phyloP scores from a whole-genome alignment of 805 yeast species.

The Maudiozyma saulgeensis region DNA sequence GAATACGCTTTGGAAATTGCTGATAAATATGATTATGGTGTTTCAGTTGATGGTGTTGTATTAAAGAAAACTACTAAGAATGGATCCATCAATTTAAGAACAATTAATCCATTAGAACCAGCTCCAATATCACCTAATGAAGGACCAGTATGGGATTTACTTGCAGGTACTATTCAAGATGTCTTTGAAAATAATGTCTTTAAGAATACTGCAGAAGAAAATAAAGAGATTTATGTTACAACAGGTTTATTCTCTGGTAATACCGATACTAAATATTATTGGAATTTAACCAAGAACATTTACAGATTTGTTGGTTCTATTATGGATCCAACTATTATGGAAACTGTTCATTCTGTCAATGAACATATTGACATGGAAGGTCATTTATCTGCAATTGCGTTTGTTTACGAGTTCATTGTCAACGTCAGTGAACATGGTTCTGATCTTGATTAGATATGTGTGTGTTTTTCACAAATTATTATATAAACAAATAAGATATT shows the following conservation, averaged over 20 bases:
- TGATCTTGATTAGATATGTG: not conserved
- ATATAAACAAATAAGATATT: not conserved
- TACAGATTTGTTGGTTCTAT: conserved; percentile 36
- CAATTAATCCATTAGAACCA: conserved; percentile 26
- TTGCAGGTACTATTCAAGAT: conserved; percentile 47
- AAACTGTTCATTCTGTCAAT: conserved; percentile 51
- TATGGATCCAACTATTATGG: conserved; percentile 9
- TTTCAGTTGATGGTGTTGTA: conserved; percentile 22
- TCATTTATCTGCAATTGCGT: conserved; percentile 54
- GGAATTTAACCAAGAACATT: conserved; percentile 45
- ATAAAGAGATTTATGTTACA: conserved; percentile 28
- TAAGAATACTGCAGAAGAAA: conserved; percentile 9
- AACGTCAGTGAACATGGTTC: conserved; percentile 22
- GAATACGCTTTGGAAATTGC: conserved; percentile 36
- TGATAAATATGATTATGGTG: conserved; percentile 38
- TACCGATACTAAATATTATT: conserved; percentile 53
- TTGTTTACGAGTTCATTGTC: conserved; percentile 41
- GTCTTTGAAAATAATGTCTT: conserved; percentile 43
- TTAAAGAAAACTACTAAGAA: conserved; percentile 18
- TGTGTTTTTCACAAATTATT: not conserved
- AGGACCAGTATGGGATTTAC: conserved; percentile 32
- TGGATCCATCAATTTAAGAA: conserved; percentile 25
- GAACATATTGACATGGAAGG: conserved; percentile 46
- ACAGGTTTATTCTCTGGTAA: conserved; percentile 49
- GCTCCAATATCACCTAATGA: conserved; percentile 33